These are phyloP conservation scores for Lasiodiplodia theobromae DNA, from an alignment of 2,329 filamentous ascomycete species.

Conservation along the genomic window DNA sequence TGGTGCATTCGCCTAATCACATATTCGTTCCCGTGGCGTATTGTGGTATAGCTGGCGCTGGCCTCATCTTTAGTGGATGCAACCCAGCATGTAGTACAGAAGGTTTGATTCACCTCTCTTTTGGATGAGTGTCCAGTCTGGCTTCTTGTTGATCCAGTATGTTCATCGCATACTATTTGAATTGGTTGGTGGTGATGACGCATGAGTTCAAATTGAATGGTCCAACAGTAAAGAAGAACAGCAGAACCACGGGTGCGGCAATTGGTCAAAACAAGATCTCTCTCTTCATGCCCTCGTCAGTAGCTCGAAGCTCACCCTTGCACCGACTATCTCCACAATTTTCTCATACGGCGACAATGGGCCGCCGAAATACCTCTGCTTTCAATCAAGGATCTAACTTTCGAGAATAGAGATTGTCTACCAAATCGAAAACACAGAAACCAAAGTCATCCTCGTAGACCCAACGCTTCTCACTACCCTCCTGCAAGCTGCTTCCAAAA, in stretches of 20 bases:
- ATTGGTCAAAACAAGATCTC: too few relatives aligned
- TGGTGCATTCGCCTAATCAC: conserved; percentile 63
- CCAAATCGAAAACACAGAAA: conserved; percentile 60
- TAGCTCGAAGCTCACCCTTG: background rate
- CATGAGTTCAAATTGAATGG: too few relatives aligned
- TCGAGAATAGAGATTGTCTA: conserved; percentile 54
- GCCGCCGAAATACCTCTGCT: background rate
- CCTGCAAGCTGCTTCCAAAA: conserved; percentile 53
- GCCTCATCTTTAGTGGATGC: conserved; percentile 63
- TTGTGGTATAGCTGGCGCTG: conserved; percentile 60
- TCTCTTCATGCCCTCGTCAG: too few relatives aligned
- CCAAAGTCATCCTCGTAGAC: conserved; percentile 60
- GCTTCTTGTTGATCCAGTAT: background rate
- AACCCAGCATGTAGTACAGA: conserved; percentile 61
- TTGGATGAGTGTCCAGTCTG: background rate
- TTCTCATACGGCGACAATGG: background rate
- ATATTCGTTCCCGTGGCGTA: conserved; percentile 64
- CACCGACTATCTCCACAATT: background rate
- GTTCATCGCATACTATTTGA: background rate
- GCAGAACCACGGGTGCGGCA: too few relatives aligned
- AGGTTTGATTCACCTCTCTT: conserved; percentile 41
- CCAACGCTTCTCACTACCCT: conserved; percentile 54
- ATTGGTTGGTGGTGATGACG: too few relatives aligned
- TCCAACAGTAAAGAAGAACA: too few relatives aligned
- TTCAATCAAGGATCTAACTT: background rate